Evolutionary conservation across 306 rosid genomes (phyloP), one percentile per base, ranked within the genome.

Genomic region (Prosopis cineraria): DNA sequence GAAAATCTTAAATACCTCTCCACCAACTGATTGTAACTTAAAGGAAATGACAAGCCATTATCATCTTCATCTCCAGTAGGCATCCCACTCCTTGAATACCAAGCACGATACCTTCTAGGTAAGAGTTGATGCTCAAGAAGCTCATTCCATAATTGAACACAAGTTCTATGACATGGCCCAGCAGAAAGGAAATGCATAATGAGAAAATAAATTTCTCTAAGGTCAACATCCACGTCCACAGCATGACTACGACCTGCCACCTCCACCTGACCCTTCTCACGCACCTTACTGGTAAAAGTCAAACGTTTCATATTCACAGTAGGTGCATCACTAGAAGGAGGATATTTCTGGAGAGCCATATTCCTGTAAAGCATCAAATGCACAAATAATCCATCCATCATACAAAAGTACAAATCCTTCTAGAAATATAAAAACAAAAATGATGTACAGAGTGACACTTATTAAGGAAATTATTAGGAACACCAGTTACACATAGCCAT

Each of bases 91-190:
- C 97, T 93, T 77, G 99, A 93, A 86, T 91, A 96, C 98, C 98
- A 91, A 66, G 97, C 89, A 80, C 93, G 99, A 86, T 93, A 93
- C 81, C 99, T 87, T 93, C 97, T 90, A 77, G 99, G 99, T 85
- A 96, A 87, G 56, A 96, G 97, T 78, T 91, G 90, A 77, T 93
- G 97, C 81, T 93, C 99, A 44, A 86, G 88, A 70, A 96, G 99
- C 80, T 96, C 99, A 78, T 96, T 90, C 93, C 91, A 84, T 4
- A 96, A 87, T 76, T 93, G 91, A 44, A 76, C 81, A 80, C 69
- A 89, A 80, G 99, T 91, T 78, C 88, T 96, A 50, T 25, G 97
- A 76, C 97, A 96, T 24, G 98, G 98, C 77, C 99, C 99, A 64
- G 93, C 84, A 67, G 99, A 93, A 80, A 96, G 98, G 76, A 96